Percentiles rank a stretch among this genome's conserved stretches.
These are phyloP conservation scores for Kregervanrija fluxuum DNA, from an alignment of 805 yeast species.

Conservation along the genomic window DNA sequence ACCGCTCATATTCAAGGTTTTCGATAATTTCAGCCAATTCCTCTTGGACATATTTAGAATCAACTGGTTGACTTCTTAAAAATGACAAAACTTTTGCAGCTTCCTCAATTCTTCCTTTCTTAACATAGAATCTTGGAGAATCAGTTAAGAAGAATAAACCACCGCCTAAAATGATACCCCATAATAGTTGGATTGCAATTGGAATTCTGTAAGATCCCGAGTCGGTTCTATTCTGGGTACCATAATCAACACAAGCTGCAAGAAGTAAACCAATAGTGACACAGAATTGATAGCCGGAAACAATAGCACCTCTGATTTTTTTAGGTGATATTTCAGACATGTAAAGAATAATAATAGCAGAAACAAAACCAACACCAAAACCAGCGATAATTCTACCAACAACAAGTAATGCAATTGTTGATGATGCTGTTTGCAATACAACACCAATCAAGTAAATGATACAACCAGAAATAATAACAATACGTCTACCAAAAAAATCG, in stretches of 20 bases:
- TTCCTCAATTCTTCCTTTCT: slow-evolving; percentile 44
- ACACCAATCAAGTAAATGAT: slow-evolving; percentile 41
- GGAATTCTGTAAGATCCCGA: slow-evolving; percentile 69
- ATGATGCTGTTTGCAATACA: slow-evolving; percentile 37
- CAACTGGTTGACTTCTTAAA: slow-evolving; percentile 43
- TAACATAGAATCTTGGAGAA: slow-evolving; percentile 63
- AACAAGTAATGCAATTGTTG: slow-evolving; percentile 41
- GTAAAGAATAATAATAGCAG: slow-evolving; percentile 70
- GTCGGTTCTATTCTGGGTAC: slow-evolving; percentile 44
- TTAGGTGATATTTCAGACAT: slow-evolving; percentile 74
- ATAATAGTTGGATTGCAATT: slow-evolving; percentile 59
- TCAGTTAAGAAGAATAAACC: slow-evolving; percentile 69
- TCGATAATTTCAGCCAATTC: slow-evolving; percentile 44
- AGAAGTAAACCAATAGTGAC: slow-evolving; percentile 65
- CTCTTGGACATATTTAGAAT: slow-evolving; percentile 38
- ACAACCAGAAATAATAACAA: slow-evolving; percentile 37
- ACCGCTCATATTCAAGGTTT: slow-evolving; percentile 38
- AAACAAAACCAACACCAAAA: slow-evolving; percentile 65
- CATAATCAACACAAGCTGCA: slow-evolving; percentile 65
- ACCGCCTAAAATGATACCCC: slow-evolving; percentile 49
- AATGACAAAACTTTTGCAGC: slow-evolving; percentile 50
- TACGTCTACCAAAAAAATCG: slow-evolving; percentile 38
- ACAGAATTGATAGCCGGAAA: slow-evolving; percentile 57
- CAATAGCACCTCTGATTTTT: slow-evolving; percentile 71
- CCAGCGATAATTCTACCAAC: slow-evolving; percentile 70